Conservation (phyloP, 345 rosid genomes). For the Pistacia integerrima region DNA sequence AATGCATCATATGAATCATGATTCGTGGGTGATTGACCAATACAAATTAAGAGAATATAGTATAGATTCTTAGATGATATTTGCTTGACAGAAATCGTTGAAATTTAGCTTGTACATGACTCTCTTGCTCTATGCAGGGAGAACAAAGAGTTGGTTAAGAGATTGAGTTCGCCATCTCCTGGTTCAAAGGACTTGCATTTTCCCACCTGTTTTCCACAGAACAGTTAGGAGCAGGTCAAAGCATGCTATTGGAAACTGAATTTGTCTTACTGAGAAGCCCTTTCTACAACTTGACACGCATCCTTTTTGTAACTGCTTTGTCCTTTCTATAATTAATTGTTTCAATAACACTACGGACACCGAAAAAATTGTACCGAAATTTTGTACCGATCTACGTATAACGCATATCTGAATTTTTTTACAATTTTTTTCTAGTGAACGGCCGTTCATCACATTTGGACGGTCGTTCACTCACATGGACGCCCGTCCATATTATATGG, state of each 20-base stretch:
- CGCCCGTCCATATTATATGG: no score
- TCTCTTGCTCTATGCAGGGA: slow-evolving; percentile 27
- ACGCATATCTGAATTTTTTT: no score
- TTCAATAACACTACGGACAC: no score
- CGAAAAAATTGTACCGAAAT: no score
- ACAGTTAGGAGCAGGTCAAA: slow-evolving; percentile 45
- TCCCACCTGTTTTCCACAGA: slow-evolving; percentile 37
- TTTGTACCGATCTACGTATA: no score
- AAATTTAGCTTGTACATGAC: background rate
- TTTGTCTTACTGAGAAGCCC: slow-evolving; percentile 65
- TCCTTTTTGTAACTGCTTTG: slow-evolving; percentile 25
- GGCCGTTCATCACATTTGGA: no score
- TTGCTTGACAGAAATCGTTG: background rate
- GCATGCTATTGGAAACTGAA: slow-evolving; percentile 66
- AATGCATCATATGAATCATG: background rate
- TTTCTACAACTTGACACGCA: slow-evolving; percentile 46
- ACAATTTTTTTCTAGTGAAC: no score
- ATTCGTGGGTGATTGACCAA: background rate
- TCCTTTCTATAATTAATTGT: background rate
- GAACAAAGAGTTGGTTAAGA: slow-evolving; percentile 22
- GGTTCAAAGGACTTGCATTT: slow-evolving; percentile 33
- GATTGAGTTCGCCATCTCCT: slow-evolving; percentile 32
- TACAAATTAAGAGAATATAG: no score
- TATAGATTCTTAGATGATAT: background rate
- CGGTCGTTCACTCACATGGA: no score